Evolutionary conservation across 306 rosid genomes (phyloP).

Genomic region (Ceratonia siliqua): DNA sequence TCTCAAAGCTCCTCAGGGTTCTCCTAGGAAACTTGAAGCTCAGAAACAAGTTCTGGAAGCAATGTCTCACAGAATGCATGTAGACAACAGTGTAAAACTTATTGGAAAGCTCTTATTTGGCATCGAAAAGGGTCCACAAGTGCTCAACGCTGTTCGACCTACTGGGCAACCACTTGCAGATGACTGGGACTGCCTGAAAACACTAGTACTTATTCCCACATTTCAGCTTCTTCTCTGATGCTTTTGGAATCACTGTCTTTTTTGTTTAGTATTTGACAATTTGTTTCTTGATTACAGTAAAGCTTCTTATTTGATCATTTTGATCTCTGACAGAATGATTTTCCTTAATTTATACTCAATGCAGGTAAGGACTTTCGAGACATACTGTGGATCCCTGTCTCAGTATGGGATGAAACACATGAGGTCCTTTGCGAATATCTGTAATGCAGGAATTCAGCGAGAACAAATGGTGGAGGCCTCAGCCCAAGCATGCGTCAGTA

Average conservation of each 20-base stretch:
- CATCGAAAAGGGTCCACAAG: slow-evolving; percentile 68
- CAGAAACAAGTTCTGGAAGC: slow-evolving; percentile 83
- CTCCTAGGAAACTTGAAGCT: slow-evolving; percentile 68
- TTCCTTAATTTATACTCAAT: not conserved
- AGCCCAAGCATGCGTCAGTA: slow-evolving; percentile 67
- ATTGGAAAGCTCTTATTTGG: slow-evolving; percentile 83
- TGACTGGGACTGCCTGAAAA: slow-evolving; percentile 85
- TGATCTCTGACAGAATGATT: not conserved
- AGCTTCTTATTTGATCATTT: slow-evolving; percentile 12
- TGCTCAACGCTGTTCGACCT: slow-evolving; percentile 58
- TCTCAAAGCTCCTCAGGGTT: slow-evolving; percentile 84
- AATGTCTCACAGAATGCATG: slow-evolving; percentile 84
- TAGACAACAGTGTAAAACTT: slow-evolving; percentile 75
- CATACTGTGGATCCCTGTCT: slow-evolving; percentile 84
- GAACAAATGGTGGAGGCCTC: slow-evolving; percentile 80
- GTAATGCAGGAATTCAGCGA: slow-evolving; percentile 70
- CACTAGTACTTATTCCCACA: slow-evolving; percentile 50
- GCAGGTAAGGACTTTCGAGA: slow-evolving; percentile 92
- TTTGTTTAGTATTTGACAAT: too few relatives aligned
- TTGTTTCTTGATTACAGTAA: not conserved
- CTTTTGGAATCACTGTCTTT: not conserved
- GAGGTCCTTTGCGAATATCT: slow-evolving; percentile 89
- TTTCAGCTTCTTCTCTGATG: not conserved
- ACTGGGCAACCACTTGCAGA: slow-evolving; percentile 78
- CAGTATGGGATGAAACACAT: slow-evolving; percentile 97